phyloP scores from a whole-genome alignment of 1,139 yeast genomes.

The Candida tetrigidarum region DNA sequence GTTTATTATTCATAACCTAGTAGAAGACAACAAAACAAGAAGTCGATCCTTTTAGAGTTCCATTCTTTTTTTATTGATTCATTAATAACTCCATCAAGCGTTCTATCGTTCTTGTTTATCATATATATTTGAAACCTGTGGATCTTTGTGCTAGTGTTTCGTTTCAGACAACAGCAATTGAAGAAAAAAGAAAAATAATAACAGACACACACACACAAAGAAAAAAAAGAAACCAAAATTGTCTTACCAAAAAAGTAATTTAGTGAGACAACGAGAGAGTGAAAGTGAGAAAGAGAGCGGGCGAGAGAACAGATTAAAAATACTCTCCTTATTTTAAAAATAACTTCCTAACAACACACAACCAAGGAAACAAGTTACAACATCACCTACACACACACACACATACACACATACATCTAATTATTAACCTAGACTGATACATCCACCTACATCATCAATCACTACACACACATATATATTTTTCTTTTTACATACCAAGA shows the following conservation, averaged over 20 bases:
- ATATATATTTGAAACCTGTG: no score
- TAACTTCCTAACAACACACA: neutral
- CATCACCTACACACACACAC: no score
- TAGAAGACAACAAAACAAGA: no score
- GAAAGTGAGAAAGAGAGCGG: no score
- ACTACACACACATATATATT: neutral
- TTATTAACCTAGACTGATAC: neutral
- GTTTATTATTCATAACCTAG: no score
- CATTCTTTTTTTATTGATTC: no score
- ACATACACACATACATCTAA: neutral
- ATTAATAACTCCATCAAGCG: no score
- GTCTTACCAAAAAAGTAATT: conserved; percentile 1
- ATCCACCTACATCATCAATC: conserved; percentile 1
- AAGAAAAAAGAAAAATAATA: neutral
- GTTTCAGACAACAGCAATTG: neutral
- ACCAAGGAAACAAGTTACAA: neutral
- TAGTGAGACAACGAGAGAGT: no score
- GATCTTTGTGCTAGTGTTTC: neutral
- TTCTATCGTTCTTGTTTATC: neutral
- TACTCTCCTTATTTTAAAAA: conserved; percentile 7
- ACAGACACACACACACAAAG: neutral
- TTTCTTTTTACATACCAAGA: no score
- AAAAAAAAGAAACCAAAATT: neutral
- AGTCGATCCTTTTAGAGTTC: no score
- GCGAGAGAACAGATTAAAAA: conserved; percentile 2